Evolutionary conservation across 2,329 filamentous ascomycete species (phyloP).

Genomic region (Fusarium sp.): DNA sequence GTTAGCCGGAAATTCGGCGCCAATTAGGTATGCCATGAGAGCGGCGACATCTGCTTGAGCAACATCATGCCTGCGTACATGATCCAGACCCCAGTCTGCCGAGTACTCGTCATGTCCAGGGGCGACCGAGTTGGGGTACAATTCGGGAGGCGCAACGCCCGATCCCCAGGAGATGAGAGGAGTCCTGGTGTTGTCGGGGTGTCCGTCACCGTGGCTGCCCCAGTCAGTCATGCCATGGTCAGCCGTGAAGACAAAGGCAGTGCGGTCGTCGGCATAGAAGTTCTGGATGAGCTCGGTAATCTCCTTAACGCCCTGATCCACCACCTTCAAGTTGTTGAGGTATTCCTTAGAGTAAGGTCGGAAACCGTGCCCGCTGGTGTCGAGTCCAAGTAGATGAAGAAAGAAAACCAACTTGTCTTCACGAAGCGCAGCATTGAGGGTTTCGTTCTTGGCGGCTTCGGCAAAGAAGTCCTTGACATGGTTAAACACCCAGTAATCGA

Average conservation of each 20-base stretch:
- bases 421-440: slow-evolving; percentile 77
- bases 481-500: slow-evolving; percentile 97
- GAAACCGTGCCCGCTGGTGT: slow-evolving; percentile 88
- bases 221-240: slow-evolving; percentile 99
- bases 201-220: slow-evolving; percentile 98
- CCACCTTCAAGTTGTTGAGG: slow-evolving; percentile 91
- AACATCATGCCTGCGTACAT: slow-evolving; percentile 89
- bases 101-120: slow-evolving; percentile 94
- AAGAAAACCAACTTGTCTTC: slow-evolving; percentile 95
- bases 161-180: slow-evolving; percentile 95
- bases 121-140: slow-evolving; percentile 66
- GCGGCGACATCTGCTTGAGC: slow-evolving; percentile 94
- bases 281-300: slow-evolving; percentile 83
- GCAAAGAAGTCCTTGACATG: slow-evolving; percentile 89
- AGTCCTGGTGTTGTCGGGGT: slow-evolving; percentile 96
- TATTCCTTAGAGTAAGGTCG: slow-evolving; percentile 97
- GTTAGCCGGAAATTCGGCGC: slow-evolving; percentile 92
- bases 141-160: slow-evolving; percentile 81
- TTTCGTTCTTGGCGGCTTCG: slow-evolving; percentile 81
- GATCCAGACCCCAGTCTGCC: slow-evolving; percentile 85
- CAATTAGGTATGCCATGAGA: slow-evolving; percentile 92
- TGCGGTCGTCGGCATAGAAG: slow-evolving; percentile 88
- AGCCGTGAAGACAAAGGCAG: slow-evolving; percentile 95
- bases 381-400: slow-evolving; percentile 89
- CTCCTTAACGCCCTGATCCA: slow-evolving; percentile 90